These are phyloP conservation scores for Leptographium galeiforme DNA, from an alignment of 2,329 filamentous ascomycete genomes.

Conservation along the genomic window DNA sequence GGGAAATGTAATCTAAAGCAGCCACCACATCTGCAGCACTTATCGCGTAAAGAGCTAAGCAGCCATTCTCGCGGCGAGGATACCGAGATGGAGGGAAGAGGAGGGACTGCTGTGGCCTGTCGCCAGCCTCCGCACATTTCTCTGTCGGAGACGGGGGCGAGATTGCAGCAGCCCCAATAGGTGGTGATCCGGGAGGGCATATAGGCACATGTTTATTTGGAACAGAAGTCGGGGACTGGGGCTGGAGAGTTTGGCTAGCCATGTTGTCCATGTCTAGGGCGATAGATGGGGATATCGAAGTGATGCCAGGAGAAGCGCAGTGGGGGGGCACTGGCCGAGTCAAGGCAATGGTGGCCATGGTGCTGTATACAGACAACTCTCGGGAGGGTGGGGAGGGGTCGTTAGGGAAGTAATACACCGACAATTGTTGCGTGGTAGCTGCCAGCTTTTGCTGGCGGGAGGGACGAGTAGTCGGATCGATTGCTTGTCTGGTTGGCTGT, in stretches of 20 bases:
- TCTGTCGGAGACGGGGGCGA: constrained; percentile 33
- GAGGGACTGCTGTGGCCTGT: constrained; percentile 48
- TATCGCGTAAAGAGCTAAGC: constrained; percentile 58
- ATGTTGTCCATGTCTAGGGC: constrained; percentile 25
- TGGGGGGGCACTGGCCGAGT: constrained; percentile 20
- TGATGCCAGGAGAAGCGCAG: constrained; percentile 18
- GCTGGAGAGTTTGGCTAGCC: constrained; percentile 18
- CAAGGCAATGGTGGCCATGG: constrained; percentile 44
- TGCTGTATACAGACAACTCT: neutral
- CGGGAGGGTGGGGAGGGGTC: neutral
- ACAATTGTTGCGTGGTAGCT: neutral
- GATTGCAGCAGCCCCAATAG: constrained; percentile 1
- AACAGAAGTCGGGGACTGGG: constrained; percentile 30
- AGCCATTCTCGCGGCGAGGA: constrained; percentile 27
- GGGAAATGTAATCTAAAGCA: constrained; percentile 62
- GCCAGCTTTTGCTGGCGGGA: too few species aligned
- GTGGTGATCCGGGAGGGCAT: constrained; percentile 67
- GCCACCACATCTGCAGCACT: constrained; percentile 52
- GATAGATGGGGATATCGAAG: constrained; percentile 18
- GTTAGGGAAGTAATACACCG: neutral
- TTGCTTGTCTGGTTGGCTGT: too few species aligned
- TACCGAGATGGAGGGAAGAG: constrained; percentile 61
- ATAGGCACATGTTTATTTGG: constrained; percentile 87
- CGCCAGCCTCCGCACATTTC: neutral
- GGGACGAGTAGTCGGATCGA: too few species aligned